These are phyloP conservation scores for Apocynum venetum DNA, from an alignment of 257 asterid genomes.

Conservation along the genomic window DNA sequence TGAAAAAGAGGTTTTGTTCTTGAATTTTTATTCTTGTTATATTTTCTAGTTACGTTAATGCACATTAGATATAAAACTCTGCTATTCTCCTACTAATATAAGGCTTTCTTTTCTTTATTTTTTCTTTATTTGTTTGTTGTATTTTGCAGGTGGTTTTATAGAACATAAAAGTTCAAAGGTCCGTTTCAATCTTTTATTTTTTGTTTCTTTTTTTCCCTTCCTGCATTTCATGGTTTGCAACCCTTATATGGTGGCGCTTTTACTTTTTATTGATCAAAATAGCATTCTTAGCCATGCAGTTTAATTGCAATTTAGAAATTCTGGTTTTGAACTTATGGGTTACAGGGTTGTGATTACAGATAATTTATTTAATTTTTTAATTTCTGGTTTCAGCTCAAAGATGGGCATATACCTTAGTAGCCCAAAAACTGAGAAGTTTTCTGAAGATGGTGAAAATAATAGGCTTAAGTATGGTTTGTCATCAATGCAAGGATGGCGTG, in stretches of 20 bases:
- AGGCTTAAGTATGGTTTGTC: slow-evolving; percentile 76
- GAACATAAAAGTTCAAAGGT: neutral
- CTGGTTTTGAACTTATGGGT: neutral
- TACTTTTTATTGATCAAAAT: neutral
- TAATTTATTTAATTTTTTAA: neutral
- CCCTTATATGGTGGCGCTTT: neutral
- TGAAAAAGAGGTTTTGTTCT: neutral
- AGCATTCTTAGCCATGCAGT: neutral
- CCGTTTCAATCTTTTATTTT: neutral
- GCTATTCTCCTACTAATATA: neutral
- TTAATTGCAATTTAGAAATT: neutral
- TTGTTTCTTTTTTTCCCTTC: neutral
- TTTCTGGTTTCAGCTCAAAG: slow-evolving; percentile 39
- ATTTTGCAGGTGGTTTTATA: neutral
- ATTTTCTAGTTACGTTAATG: neutral
- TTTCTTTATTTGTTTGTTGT: neutral
- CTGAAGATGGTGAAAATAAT: slow-evolving; percentile 75
- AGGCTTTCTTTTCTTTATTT: neutral
- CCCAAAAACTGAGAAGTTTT: slow-evolving; percentile 83
- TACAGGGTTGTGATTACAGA: neutral
- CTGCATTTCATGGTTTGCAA: neutral
- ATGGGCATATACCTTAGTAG: slow-evolving; percentile 93
- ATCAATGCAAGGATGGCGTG: slow-evolving; percentile 99
- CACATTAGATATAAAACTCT: neutral
- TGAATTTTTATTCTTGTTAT: neutral